Conservation (phyloP, 2,329 filamentous ascomycete genomes). For the Reticulascus tulasneorum region DNA sequence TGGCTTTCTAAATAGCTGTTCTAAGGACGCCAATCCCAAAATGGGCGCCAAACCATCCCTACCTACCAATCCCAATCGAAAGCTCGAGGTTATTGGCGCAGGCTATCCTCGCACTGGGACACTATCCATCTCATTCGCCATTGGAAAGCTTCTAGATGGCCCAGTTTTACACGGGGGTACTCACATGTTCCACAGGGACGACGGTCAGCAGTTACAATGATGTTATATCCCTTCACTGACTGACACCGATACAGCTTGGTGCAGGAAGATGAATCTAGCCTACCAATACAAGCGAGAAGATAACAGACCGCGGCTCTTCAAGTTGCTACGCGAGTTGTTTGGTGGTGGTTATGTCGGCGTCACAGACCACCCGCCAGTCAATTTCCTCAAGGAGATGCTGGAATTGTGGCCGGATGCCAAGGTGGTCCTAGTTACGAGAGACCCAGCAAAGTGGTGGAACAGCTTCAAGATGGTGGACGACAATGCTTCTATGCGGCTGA, state of each 20-base stretch:
- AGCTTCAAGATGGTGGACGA: slow-evolving; percentile 17
- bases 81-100: slow-evolving; percentile 37
- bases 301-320: slow-evolving; percentile 22
- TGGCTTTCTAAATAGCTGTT: no score
- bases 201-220: slow-evolving; percentile 20
- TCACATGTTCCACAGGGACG: slow-evolving; percentile 28
- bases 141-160: slow-evolving; percentile 42
- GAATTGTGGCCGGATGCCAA: slow-evolving; percentile 45
- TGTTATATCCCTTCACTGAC: not conserved
- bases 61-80: slow-evolving; percentile 24
- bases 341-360: slow-evolving; percentile 43
- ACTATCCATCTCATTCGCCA: slow-evolving; percentile 43
- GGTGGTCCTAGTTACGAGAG: slow-evolving; percentile 37
- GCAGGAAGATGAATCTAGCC: not conserved
- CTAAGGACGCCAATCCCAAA: no score
- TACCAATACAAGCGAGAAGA: not conserved
- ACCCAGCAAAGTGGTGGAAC: slow-evolving; percentile 30
- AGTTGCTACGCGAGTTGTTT: slow-evolving; percentile 29
- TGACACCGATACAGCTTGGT: not conserved
- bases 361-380: slow-evolving; percentile 38
- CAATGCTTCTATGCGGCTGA: not conserved
- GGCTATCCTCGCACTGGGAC: slow-evolving; percentile 45
- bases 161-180: slow-evolving; percentile 47
- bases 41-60: slow-evolving; percentile 26
- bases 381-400: slow-evolving; percentile 40